Evolutionary conservation across 2,329 filamentous ascomycete species (phyloP).

Genomic region (Cordyceps javanica): DNA sequence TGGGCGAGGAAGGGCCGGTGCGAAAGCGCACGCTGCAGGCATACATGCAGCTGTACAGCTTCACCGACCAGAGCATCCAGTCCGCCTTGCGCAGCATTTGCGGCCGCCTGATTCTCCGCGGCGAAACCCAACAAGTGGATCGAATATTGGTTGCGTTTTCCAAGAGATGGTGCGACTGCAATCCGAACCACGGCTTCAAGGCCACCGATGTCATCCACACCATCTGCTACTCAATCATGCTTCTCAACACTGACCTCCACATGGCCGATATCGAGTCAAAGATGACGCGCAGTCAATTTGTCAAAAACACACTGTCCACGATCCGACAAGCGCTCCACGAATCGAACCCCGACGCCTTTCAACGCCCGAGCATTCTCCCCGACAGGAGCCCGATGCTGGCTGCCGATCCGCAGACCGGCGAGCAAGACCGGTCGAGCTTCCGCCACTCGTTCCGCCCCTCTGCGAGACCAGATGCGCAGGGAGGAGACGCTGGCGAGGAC

Average conservation of each 20-base stretch:
- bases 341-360: conserved; percentile 61
- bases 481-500: conserved; percentile 41
- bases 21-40: conserved; percentile 58
- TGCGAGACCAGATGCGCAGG: conserved; percentile 38
- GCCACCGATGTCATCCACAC: conserved; percentile 88
- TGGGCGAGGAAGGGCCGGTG: conserved; percentile 67
- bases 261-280: conserved; percentile 91
- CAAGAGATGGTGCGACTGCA: conserved; percentile 87
- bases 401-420: conserved; percentile 28
- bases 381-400: conserved; percentile 30
- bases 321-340: conserved; percentile 72
- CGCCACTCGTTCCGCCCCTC: conserved; percentile 46
- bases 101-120: conserved; percentile 72
- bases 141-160: conserved; percentile 88
- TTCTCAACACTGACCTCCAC: conserved; percentile 94
- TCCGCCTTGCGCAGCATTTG: conserved; percentile 74
- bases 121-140: conserved; percentile 95
- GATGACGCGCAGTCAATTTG: conserved; percentile 91
- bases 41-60: conserved; percentile 92
- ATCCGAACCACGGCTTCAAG: conserved; percentile 89
- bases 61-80: conserved; percentile 73
- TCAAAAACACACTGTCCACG: conserved; percentile 93
- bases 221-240: conserved; percentile 90
- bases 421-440: conserved; percentile 34
- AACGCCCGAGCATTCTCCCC: conserved; percentile 50